phyloP scores from a whole-genome alignment of 2,329 filamentous ascomycete genomes.

The Sarocladiaceae sp. region DNA sequence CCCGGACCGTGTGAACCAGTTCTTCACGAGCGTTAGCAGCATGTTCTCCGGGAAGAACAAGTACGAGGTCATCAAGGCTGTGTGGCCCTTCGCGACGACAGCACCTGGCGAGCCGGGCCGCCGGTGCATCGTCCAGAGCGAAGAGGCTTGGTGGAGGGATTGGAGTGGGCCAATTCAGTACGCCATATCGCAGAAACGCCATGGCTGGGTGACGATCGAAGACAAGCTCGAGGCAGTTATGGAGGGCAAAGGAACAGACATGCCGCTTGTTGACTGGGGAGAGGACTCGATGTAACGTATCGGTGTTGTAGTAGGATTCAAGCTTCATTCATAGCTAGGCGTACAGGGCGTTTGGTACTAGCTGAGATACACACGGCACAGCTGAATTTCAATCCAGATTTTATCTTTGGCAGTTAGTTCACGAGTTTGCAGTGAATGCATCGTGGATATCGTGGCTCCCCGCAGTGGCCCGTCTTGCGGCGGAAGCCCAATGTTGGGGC shows the following conservation, averaged over 20 bases:
- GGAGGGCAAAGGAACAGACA: constrained; percentile 36
- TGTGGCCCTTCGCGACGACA: constrained; percentile 52
- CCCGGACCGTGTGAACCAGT: constrained; percentile 46
- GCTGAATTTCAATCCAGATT: no score
- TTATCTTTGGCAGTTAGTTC: no score
- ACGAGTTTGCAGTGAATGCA: no score
- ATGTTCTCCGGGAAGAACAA: constrained; percentile 46
- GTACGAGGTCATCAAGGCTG: constrained; percentile 49
- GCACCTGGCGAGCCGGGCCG: constrained; percentile 37
- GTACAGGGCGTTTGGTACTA: no score
- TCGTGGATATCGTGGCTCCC: no score
- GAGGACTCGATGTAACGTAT: constrained; percentile 22
- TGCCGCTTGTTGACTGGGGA: constrained; percentile 37
- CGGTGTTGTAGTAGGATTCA: no score
- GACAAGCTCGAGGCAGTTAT: constrained; percentile 48
- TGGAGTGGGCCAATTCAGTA: constrained; percentile 27
- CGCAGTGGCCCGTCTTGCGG: no score
- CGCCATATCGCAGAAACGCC: constrained; percentile 39
- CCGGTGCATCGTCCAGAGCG: constrained; percentile 45
- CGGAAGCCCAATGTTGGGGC: no score
- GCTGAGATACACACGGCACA: no score
- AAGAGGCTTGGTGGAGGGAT: constrained; percentile 49
- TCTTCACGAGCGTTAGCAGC: constrained; percentile 45
- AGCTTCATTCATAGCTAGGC: no score
- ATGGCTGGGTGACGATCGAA: constrained; percentile 41